These are phyloP conservation scores for Linanthus parryae DNA, from an alignment of 148 eudicot species.

Conservation along the genomic window DNA sequence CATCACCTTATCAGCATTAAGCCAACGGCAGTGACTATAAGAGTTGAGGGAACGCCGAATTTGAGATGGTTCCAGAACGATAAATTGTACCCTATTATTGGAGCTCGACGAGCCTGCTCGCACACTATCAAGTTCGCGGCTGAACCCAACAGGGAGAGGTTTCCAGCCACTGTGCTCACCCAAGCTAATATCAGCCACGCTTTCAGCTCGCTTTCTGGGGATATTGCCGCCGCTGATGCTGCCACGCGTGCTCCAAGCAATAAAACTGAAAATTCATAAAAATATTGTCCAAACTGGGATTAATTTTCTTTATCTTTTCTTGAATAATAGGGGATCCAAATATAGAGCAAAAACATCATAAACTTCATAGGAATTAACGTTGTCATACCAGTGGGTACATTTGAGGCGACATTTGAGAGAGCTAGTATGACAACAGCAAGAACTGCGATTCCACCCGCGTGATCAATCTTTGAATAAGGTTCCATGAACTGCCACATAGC, in stretches of 20 bases:
- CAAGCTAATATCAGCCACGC: constrained; percentile 94
- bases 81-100: constrained; percentile 53
- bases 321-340: background rate
- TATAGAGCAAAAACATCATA: background rate
- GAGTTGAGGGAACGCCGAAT: constrained; percentile 87
- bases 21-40: constrained; percentile 78
- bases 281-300: background rate
- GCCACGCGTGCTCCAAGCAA: constrained; percentile 79
- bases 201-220: constrained; percentile 57
- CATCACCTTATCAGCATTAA: constrained; percentile 42
- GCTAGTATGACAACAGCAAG: constrained; percentile 66
- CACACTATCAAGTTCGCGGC: constrained; percentile 95
- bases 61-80: constrained; percentile 80
- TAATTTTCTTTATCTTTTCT: background rate
- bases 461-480: constrained; percentile 70
- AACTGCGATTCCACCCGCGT: constrained; percentile 40
- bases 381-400: constrained; percentile 84
- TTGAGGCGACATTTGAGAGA: constrained; percentile 81
- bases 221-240: constrained; percentile 71
- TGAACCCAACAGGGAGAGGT: constrained; percentile 76
- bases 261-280: constrained; percentile 39
- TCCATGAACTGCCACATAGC: constrained; percentile 75
- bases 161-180: constrained; percentile 95
- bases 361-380: background rate
- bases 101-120: constrained; percentile 86